A percentile compares a stretch with the other conserved stretches of the same genome.
Evolutionary conservation across 2,329 filamentous ascomycete species (phyloP).

Genomic region (Paradendryphiella salina): DNA sequence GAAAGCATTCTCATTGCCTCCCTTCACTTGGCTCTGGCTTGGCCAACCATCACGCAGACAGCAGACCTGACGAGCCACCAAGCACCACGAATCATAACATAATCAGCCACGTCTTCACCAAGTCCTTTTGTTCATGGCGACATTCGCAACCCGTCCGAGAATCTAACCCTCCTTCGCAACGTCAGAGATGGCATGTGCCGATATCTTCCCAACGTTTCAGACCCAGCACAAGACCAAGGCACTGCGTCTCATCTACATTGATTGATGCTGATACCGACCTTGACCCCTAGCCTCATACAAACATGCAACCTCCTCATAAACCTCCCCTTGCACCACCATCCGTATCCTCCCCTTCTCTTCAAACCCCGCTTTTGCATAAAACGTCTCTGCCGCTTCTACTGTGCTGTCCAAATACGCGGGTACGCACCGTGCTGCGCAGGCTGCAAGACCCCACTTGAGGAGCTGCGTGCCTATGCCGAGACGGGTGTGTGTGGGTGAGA

Average conservation of each 20-base stretch:
- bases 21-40: neutral
- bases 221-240: slow-evolving; percentile 3
- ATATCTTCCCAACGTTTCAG: slow-evolving; percentile 3
- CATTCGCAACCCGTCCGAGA: no score
- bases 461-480: slow-evolving; percentile 6
- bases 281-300: neutral
- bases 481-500: slow-evolving; percentile 6
- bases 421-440: neutral
- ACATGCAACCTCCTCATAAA: slow-evolving; percentile 13
- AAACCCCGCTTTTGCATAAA: slow-evolving; percentile 12
- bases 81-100: no score
- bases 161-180: no score
- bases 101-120: no score
- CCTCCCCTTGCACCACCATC: neutral
- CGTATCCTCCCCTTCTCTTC: slow-evolving; percentile 7
- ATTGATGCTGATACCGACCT: slow-evolving; percentile 27
- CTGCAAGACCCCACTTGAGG: slow-evolving; percentile 9
- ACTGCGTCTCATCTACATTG: slow-evolving; percentile 18
- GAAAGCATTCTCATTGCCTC: slow-evolving; percentile 11
- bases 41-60: neutral
- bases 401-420: slow-evolving; percentile 13
- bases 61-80: no score
- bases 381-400: slow-evolving; percentile 1
- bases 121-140: no score
- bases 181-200: neutral